Evolutionary conservation across 2,329 filamentous ascomycete species (phyloP).

Genomic region (Calonectria pseudoreteaudii): DNA sequence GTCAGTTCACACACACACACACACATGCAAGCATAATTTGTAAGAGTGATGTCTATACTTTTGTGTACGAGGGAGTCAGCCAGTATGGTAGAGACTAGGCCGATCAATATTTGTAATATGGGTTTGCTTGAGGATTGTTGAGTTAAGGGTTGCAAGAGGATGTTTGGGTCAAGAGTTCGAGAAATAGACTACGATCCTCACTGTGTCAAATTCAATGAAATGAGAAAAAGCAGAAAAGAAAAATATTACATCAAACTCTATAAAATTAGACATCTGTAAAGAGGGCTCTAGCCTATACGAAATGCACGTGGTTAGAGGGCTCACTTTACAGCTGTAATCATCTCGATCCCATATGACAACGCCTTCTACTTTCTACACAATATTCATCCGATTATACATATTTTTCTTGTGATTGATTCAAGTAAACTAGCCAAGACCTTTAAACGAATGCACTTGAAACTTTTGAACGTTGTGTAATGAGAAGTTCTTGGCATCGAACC

Average conservation of each 20-base stretch:
- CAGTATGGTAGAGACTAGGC: neutral
- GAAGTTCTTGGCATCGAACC: neutral
- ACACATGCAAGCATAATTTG: neutral
- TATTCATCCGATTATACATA: neutral
- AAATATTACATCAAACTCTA: neutral
- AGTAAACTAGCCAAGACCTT: neutral
- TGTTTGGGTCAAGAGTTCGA: neutral
- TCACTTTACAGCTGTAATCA: neutral
- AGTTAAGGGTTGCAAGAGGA: too few species aligned
- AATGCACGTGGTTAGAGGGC: neutral
- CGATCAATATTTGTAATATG: neutral
- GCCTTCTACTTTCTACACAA: neutral
- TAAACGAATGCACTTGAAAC: neutral
- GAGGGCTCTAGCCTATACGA: neutral
- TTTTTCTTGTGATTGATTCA: neutral
- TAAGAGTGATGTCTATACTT: neutral
- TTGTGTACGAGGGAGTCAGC: accelerated
- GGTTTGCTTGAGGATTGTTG: neutral
- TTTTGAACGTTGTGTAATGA: neutral
- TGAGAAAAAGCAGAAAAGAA: neutral
- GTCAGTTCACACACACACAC: neutral
- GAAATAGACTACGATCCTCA: accelerated
- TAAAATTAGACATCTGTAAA: neutral
- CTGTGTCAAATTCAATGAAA: neutral
- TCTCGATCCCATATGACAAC: neutral